Evolutionary conservation across 2,329 filamentous ascomycete genomes (phyloP).

Genomic region (Arachnomyces sp.): DNA sequence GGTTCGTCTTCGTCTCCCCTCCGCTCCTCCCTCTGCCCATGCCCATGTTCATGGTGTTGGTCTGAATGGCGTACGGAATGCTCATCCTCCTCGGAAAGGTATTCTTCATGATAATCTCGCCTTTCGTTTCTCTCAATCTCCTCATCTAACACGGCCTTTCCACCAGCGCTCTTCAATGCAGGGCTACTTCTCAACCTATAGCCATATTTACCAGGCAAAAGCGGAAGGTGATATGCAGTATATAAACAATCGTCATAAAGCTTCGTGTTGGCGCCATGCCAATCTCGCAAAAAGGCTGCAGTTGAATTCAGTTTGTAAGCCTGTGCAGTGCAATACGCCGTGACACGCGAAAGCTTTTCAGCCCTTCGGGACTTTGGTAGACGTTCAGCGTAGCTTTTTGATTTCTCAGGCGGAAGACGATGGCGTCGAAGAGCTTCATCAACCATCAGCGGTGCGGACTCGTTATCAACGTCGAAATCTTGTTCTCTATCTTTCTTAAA

Average conservation of each 20-base stretch:
- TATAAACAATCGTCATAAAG: slow-evolving; percentile 97
- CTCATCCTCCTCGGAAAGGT: slow-evolving; percentile 59
- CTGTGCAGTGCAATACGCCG: slow-evolving; percentile 92
- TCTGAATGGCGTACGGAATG: slow-evolving; percentile 31
- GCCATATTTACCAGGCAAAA: slow-evolving; percentile 77
- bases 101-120: slow-evolving; percentile 83
- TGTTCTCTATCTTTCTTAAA: slow-evolving; percentile 25
- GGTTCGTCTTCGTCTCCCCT: background rate
- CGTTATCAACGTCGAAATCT: slow-evolving; percentile 50
- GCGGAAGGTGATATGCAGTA: slow-evolving; percentile 83
- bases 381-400: slow-evolving; percentile 91
- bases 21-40: slow-evolving; percentile 12
- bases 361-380: slow-evolving; percentile 79
- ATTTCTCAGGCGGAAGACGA: slow-evolving; percentile 39
- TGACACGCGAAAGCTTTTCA: slow-evolving; percentile 81
- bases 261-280: slow-evolving; percentile 86
- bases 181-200: slow-evolving; percentile 85
- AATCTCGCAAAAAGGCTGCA: slow-evolving; percentile 79
- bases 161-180: slow-evolving; percentile 83
- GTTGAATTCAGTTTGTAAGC: slow-evolving; percentile 82
- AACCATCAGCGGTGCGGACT: slow-evolving; percentile 40
- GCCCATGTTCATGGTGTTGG: slow-evolving; percentile 18
- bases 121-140: slow-evolving; percentile 92
- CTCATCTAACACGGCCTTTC: slow-evolving; percentile 84
- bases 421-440: slow-evolving; percentile 55